Conservation (phyloP, 225 moss, liverwort and hornwort genomes). For the Marchantia paleacea region DNA sequence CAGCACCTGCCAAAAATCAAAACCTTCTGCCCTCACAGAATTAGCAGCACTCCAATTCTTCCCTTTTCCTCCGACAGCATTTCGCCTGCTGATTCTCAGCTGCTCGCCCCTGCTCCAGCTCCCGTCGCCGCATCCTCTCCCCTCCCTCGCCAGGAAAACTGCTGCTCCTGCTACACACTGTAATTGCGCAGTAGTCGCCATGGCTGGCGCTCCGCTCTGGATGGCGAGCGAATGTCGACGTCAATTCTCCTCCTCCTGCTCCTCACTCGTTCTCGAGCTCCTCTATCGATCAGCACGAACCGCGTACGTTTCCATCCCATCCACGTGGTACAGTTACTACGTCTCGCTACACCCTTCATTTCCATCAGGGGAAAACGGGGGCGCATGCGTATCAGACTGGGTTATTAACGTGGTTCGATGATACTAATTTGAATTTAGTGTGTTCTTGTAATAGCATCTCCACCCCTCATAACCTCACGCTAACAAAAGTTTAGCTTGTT, state of each 20-base stretch:
- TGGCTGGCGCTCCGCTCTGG: constrained; percentile 2
- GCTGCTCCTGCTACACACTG: neutral
- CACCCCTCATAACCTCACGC: no score
- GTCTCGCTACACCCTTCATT: no score
- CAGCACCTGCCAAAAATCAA: constrained; percentile 70
- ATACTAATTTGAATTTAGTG: no score
- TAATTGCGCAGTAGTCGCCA: constrained; percentile 1
- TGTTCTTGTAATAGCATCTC: no score
- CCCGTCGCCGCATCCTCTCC: neutral
- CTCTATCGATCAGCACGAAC: no score
- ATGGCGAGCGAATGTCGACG: neutral
- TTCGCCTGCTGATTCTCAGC: neutral
- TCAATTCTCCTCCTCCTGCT: neutral
- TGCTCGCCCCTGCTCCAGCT: neutral
- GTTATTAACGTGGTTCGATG: no score
- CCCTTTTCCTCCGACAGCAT: neutral
- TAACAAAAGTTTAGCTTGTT: no score
- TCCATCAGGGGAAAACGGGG: no score
- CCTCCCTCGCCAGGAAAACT: neutral
- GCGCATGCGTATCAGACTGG: no score
- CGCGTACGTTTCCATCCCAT: no score
- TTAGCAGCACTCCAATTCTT: neutral
- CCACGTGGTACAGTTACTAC: no score
- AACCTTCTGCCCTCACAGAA: constrained; percentile 53
- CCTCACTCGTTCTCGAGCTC: neutral